phyloP scores from a whole-genome alignment of 305 asterid genomes.

The Fraxinus floribunda region DNA sequence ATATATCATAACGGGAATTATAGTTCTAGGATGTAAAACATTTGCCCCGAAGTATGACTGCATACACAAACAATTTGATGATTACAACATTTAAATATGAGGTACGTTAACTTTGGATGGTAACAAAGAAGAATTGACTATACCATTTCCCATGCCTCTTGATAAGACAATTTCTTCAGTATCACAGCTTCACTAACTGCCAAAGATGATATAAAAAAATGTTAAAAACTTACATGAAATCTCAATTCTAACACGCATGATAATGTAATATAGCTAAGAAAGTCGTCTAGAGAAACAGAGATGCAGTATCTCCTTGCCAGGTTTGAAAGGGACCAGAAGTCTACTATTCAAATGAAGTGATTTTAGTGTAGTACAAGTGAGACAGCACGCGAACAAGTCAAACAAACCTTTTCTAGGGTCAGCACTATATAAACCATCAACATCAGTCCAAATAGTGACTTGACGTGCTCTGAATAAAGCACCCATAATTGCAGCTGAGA shows the following conservation, averaged over 20 bases:
- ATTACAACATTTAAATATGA: constrained; percentile 22
- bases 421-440: constrained; percentile 93
- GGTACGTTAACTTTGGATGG: constrained; percentile 22
- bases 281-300: background rate
- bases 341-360: background rate
- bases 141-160: constrained; percentile 99
- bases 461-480: constrained; percentile 83
- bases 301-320: background rate
- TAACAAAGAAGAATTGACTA: constrained; percentile 17
- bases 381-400: constrained; percentile 16
- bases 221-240: constrained; percentile 1
- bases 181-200: constrained; percentile 97
- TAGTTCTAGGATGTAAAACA: constrained; percentile 95
- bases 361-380: constrained; percentile 6
- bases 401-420: constrained; percentile 91
- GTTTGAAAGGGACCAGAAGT: constrained; percentile 1
- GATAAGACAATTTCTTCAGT: constrained; percentile 79
- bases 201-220: constrained; percentile 8
- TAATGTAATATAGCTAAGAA: background rate
- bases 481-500: constrained; percentile 98
- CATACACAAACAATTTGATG: constrained; percentile 24
- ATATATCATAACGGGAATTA: constrained; percentile 91
- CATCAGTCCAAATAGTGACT: constrained; percentile 98
- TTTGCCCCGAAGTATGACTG: constrained; percentile 99
- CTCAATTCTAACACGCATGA: background rate